Conservation (phyloP, 2,329 filamentous ascomycete species). For the Penicillium fuscoglaucum region DNA sequence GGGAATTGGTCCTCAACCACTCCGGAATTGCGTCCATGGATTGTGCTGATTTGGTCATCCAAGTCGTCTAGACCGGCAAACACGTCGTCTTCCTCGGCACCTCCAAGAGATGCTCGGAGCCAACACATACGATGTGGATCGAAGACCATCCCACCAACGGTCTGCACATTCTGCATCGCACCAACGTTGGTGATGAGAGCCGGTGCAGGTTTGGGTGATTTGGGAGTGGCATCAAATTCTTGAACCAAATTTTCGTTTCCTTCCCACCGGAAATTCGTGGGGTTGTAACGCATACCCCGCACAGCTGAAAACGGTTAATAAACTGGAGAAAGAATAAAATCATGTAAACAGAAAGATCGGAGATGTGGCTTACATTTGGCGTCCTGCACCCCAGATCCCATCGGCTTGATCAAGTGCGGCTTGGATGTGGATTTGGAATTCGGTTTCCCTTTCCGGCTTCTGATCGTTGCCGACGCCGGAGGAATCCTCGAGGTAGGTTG, state of each 20-base stretch:
- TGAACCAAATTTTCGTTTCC: conserved; percentile 84
- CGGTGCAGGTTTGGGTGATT: conserved; percentile 47
- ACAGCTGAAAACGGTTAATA: conserved; percentile 57
- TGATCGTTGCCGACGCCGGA: conserved; percentile 51
- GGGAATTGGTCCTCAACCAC: conserved; percentile 30
- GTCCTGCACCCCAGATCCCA: conserved; percentile 70
- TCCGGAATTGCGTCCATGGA: conserved; percentile 24
- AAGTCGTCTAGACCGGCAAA: conserved; percentile 95
- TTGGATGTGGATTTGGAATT: conserved; percentile 51
- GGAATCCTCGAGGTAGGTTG: conserved; percentile 54
- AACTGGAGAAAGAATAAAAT: neutral
- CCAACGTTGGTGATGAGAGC: conserved; percentile 92
- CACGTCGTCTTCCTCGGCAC: conserved; percentile 79
- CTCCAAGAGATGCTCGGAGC: conserved; percentile 66
- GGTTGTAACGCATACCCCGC: conserved; percentile 96
- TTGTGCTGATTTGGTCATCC: conserved; percentile 59
- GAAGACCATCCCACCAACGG: conserved; percentile 98
- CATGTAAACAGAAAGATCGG: neutral
- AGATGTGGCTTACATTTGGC: conserved; percentile 68
- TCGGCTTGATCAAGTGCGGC: conserved; percentile 85
- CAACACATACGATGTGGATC: conserved; percentile 97
- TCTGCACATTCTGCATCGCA: conserved; percentile 79
- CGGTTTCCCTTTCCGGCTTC: conserved; percentile 45
- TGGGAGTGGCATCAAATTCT: conserved; percentile 66
- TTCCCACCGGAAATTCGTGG: conserved; percentile 84